Base-by-base conservation (phyloP, 108 stramenopile species). In the Cyclotella baltica region DNA sequence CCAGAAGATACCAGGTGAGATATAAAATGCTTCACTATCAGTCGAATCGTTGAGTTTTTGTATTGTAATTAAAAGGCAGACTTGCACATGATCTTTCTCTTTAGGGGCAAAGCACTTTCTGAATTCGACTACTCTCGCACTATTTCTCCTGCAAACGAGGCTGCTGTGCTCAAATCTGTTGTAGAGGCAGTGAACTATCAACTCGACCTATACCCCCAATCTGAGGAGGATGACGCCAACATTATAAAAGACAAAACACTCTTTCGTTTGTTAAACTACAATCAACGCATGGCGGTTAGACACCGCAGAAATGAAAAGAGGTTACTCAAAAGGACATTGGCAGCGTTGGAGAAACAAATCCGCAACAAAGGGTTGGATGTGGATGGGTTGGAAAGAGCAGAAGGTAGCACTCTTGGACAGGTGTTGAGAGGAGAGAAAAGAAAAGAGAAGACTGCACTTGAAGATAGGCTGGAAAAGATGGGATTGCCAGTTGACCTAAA, bases 141-240 rank as follows among this genome's bases (percentile, higher is more conserved):
- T 0, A 93, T 97, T 64, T 96, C 95, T 48, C 55, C 91, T 33
- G 94, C 89, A 15, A 96, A 97, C 70, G 97, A 98, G 82, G 94
- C 94, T n/a, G 85, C 93, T 20, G 96, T 93, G 15, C 83, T 97
- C 25, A 81, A 84, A 29, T 89, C 93, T 46, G 89, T 98, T 13
- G 88, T 93, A 63, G 80, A 83, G 5, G 96, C 97, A 20, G 92
- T 95, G n/a, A 88, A 83, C 46, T 82, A 89, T 30, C 94, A 95
- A 78, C 82, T 97, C 0, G 64, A 77, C 51, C 93, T 90, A 30
- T 98, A 94, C 76, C 97, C 97, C 2, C 88, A 92, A 19, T 88
- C 94, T 0, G 96, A 95, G 82, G 93, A 97, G 55, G 88, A 91
- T 25, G 94, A 95, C 80, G 92, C 90, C 10, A 84, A 82, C 3